Evolutionary conservation across 345 rosid species (phyloP).

Genomic region (Salix exigua): DNA sequence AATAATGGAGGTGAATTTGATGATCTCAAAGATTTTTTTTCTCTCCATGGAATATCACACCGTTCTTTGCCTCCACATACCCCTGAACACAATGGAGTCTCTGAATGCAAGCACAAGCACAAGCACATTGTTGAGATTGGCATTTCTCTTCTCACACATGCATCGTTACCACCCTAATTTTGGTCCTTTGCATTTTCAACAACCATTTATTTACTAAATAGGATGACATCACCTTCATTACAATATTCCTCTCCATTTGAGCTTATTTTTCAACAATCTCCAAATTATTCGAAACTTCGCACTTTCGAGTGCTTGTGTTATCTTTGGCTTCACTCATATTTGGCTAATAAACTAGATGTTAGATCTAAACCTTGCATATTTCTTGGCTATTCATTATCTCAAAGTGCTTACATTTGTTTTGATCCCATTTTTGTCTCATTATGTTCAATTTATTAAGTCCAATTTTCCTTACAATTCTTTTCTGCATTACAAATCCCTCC

Average conservation of each 20-base stretch:
- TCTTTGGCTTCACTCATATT: not conserved
- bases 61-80: too few species aligned
- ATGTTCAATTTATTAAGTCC: not conserved
- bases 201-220: not conserved
- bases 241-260: fast-evolving
- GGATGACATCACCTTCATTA: not conserved
- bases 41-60: too few species aligned
- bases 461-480: not conserved
- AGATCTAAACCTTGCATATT: not conserved
- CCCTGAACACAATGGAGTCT: too few species aligned
- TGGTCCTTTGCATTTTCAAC: not conserved
- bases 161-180: too few species aligned
- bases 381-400: not conserved
- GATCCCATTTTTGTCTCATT: not conserved
- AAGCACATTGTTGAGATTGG: too few species aligned
- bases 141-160: too few species aligned
- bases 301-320: not conserved
- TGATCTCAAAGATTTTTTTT: too few species aligned
- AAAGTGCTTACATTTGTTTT: not conserved
- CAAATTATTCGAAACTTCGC: not conserved
- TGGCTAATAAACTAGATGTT: not conserved
- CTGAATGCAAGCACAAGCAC: too few species aligned
- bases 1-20: too few species aligned
- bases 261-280: fast-evolving
- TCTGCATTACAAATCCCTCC: too few species aligned